Conservation (phyloP, 306 rosid species). For the Arachis hypogaea region DNA sequence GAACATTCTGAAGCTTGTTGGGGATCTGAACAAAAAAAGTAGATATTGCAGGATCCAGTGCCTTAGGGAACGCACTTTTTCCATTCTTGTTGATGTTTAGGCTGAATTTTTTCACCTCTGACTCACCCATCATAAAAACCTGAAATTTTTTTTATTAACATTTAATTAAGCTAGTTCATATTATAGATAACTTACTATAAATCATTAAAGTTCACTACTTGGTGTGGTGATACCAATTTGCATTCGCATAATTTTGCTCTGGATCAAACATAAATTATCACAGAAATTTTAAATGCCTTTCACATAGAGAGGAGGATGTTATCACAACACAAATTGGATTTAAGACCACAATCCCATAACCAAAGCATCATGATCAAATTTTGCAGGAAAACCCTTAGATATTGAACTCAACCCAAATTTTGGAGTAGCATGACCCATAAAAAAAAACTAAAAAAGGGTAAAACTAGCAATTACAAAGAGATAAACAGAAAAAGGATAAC, state of each 20-base stretch:
- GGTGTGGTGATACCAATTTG: not conserved
- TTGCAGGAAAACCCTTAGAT: slow-evolving; percentile 19
- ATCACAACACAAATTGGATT: not conserved
- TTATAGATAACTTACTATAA: not conserved
- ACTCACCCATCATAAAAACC: slow-evolving; percentile 62
- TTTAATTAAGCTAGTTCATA: slow-evolving; percentile 1
- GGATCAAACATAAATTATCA: not conserved
- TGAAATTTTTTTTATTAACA: slow-evolving; percentile 39
- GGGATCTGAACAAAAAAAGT: slow-evolving; percentile 71
- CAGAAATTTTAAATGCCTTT: not conserved
- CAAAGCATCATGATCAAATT: slow-evolving; percentile 17
- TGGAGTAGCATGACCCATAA: slow-evolving; percentile 25
- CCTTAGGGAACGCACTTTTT: slow-evolving; percentile 47
- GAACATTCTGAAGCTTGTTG: slow-evolving; percentile 62
- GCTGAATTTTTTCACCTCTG: slow-evolving; percentile 48
- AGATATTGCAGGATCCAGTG: slow-evolving; percentile 55
- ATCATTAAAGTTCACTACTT: slow-evolving; percentile 27
- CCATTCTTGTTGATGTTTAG: slow-evolving; percentile 47
- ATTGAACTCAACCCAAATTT: not conserved
- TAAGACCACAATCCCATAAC: not conserved
- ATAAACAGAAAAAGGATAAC: slow-evolving; percentile 22
- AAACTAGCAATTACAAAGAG: not conserved
- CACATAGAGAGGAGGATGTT: not conserved
- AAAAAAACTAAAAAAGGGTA: not conserved
- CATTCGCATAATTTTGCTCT: not conserved